Evolutionary conservation across 805 yeast species (phyloP).

Genomic region (Ogataea nakhonphanomensis): DNA sequence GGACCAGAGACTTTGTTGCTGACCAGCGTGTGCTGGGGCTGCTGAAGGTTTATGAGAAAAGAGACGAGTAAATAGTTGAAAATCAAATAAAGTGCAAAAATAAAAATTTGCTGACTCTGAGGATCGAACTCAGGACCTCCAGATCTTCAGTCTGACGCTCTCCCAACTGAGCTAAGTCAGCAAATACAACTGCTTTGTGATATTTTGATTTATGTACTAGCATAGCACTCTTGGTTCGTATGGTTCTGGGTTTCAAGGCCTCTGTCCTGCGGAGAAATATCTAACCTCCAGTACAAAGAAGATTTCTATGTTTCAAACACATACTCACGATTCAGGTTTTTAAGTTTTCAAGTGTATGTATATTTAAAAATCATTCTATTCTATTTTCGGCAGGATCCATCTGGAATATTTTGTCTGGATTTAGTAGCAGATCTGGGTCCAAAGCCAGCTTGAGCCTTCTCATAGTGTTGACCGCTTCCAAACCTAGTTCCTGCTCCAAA

Average conservation of each 20-base stretch:
- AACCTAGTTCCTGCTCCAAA: slow-evolving; percentile 60
- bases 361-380: slow-evolving; percentile 4
- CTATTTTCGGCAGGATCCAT: slow-evolving; percentile 47
- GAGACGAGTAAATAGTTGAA: slow-evolving; percentile 5
- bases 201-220: background rate
- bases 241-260: background rate
- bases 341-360: too few relatives aligned
- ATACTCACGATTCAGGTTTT: too few relatives aligned
- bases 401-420: slow-evolving; percentile 75
- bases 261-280: too few relatives aligned
- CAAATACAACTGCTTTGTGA: slow-evolving; percentile 2
- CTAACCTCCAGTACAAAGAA: too few relatives aligned
- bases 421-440: slow-evolving; percentile 68
- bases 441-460: slow-evolving; percentile 63
- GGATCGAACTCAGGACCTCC: slow-evolving; percentile 28
- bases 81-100: slow-evolving; percentile 2
- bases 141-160: slow-evolving; percentile 30
- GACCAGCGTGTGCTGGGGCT: slow-evolving; percentile 64
- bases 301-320: too few relatives aligned
- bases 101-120: slow-evolving; percentile 22
- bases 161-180: slow-evolving; percentile 29
- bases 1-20: slow-evolving; percentile 72
- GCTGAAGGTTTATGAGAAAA: slow-evolving; percentile 43
- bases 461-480: slow-evolving; percentile 65
- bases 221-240: too few relatives aligned